phyloP scores from a whole-genome alignment of 768 basidiomycete genomes.

The Suillus variegatus region DNA sequence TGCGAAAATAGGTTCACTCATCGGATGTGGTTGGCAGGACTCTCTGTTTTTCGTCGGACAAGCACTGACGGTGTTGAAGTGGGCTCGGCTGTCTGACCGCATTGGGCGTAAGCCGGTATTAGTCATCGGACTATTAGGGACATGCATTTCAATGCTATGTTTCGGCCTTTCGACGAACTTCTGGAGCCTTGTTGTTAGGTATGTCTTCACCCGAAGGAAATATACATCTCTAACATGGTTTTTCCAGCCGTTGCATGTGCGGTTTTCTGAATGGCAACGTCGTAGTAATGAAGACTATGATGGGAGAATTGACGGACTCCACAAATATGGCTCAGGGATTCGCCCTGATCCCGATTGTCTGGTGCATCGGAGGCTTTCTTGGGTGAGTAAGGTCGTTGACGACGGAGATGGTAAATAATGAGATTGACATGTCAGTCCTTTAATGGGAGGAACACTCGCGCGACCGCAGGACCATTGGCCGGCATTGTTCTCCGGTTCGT shows the following conservation, averaged over 20 bases:
- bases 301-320: constrained; percentile 58
- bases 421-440: constrained; percentile 48
- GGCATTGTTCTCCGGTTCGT: constrained; percentile 40
- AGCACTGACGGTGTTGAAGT: constrained; percentile 58
- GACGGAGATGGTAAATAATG: background rate
- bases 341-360: constrained; percentile 29
- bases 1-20: background rate
- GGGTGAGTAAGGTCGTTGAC: constrained; percentile 27
- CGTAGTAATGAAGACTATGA: constrained; percentile 69
- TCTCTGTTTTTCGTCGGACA: constrained; percentile 63
- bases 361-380: constrained; percentile 33
- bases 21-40: constrained; percentile 40
- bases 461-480: constrained; percentile 60
- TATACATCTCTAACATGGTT: background rate
- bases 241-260: constrained; percentile 33
- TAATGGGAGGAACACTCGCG: constrained; percentile 58
- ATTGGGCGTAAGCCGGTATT: constrained; percentile 65
- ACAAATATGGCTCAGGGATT: constrained; percentile 38
- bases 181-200: constrained; percentile 57
- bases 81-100: constrained; percentile 62
- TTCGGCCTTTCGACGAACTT: constrained; percentile 67
- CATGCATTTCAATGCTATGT: constrained; percentile 50
- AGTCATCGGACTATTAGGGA: constrained; percentile 53
- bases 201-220: constrained; percentile 2
- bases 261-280: constrained; percentile 40